Evolutionary conservation across 352 stramenopile genomes (phyloP).

Genomic region (Pythium plurisporium): DNA sequence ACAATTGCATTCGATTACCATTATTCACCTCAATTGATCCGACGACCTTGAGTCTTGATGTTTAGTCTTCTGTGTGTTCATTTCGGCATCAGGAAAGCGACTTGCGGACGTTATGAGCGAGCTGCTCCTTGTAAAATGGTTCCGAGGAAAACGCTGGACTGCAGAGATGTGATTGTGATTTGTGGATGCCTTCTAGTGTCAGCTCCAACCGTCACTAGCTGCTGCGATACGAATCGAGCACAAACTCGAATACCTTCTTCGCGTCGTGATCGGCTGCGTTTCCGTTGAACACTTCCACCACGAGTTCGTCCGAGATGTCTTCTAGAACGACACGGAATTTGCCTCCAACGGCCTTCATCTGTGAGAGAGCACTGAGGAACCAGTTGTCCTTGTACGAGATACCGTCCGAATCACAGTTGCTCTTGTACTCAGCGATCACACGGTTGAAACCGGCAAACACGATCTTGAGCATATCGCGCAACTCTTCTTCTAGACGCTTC

Average conservation of each 20-base stretch:
- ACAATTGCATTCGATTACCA: too few species aligned
- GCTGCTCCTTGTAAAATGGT: too few species aligned
- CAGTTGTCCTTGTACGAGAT: constrained; percentile 77
- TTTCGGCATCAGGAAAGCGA: too few species aligned
- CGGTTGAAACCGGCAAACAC: constrained; percentile 70
- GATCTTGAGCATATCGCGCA: constrained; percentile 45
- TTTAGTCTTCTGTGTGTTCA: too few species aligned
- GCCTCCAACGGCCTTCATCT: constrained; percentile 64
- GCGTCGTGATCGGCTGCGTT: constrained; percentile 57
- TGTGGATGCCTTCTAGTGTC: too few species aligned
- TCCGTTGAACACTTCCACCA: constrained; percentile 48
- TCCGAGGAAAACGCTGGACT: too few species aligned
- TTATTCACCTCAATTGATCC: too few species aligned
- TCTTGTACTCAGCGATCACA: constrained; percentile 74
- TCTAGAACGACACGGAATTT: constrained; percentile 58
- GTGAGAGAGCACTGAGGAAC: constrained; percentile 64
- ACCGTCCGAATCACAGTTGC: constrained; percentile 64
- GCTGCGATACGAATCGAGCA: constrained; percentile 69
- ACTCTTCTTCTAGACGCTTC: constrained; percentile 41
- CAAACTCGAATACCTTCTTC: constrained; percentile 68
- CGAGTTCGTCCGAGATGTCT: constrained; percentile 44
- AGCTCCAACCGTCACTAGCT: not conserved
- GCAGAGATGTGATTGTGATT: too few species aligned
- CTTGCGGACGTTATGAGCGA: too few species aligned
- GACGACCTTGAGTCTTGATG: too few species aligned